Conservation (phyloP, 371 early-diverging fungal genomes). For the Parasitella parasitica region DNA sequence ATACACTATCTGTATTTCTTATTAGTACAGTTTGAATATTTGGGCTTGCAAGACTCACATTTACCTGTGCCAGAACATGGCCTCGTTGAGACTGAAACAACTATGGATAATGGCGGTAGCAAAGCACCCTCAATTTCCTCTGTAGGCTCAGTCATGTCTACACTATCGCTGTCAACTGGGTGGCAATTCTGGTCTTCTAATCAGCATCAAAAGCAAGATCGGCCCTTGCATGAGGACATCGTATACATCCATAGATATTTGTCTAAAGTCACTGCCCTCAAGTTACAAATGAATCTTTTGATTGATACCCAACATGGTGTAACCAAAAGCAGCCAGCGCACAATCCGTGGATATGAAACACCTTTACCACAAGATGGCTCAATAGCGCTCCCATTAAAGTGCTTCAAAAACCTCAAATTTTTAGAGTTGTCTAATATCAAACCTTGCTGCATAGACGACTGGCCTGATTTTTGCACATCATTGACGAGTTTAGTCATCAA, state of each 20-base stretch:
- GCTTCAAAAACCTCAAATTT: constrained; percentile 47
- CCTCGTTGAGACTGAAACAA: constrained; percentile 36
- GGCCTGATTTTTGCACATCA: constrained; percentile 41
- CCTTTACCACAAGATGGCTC: constrained; percentile 40
- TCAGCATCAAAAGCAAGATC: constrained; percentile 15
- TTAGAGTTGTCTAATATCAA: constrained; percentile 54
- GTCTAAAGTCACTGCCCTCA: constrained; percentile 47
- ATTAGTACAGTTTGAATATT: constrained; percentile 58
- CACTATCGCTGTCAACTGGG: constrained; percentile 58
- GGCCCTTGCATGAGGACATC: constrained; percentile 54
- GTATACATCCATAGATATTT: constrained; percentile 55
- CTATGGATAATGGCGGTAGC: constrained; percentile 19
- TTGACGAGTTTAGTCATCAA: constrained; percentile 49
- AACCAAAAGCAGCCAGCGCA: constrained; percentile 49
- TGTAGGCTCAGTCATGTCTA: constrained; percentile 57
- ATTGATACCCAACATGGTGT: constrained; percentile 34
- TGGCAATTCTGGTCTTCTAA: constrained; percentile 62
- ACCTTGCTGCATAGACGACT: constrained; percentile 47
- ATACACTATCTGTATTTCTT: constrained; percentile 61
- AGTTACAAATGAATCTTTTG: constrained; percentile 45
- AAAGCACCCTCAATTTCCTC: constrained; percentile 58
- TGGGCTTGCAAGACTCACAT: constrained; percentile 57
- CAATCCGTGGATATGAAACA: constrained; percentile 45
- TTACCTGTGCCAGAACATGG: constrained; percentile 34
- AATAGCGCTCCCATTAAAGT: constrained; percentile 35